Evolutionary conservation across 1,139 yeast species (phyloP), one percentile per base, ranked within the genome.

Genomic region (Kazachstania sp.): DNA sequence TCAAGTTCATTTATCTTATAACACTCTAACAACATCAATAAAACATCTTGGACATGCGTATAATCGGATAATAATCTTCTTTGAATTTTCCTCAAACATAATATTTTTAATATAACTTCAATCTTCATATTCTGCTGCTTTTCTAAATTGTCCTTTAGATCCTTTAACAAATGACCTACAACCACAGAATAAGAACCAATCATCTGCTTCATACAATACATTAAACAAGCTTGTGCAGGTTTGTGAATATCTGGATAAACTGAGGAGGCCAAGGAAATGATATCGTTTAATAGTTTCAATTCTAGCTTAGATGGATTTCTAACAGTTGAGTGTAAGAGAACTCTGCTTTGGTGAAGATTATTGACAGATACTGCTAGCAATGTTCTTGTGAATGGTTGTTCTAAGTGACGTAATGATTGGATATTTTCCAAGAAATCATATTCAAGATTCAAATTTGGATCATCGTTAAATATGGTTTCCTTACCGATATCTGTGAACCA

Each of bases 401-500:
- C 71, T 18, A 81, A 55, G 26, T 79, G 79, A 0, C 76, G 68
- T 3, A 75, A 57, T 26, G 72, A 60, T 57, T 73, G 79, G 31
- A 71, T 70, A 43, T 72, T 71, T 37, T 71, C 73, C 51, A 77
- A 69, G 51, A 71, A 74, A 1, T 70, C 69, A 49, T 76, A 71
- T 39, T 76, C 72, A 26, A 75, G 64, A 34, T 65, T 61, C 11
- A 73, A 64, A 39, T 69, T 71, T 35, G 75, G 77, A 51, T 81
- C 78, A 12, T 77, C 69, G 45, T 76, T 83, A 45, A 83, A 76
- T 1, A 83, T 70, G 13, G 85, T 71, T 57, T 86, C 95, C 52
- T 79, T 74, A 1, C 95, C 95, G 28, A 85, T 84, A 62, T 88
- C 95, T 16, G 86, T 76, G 53, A 92, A 79, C 88, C 95, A 92